Percentiles rank a stretch among this genome's conserved stretches.
Conservation (phyloP, 768 basidiomycete genomes). For the Collybiopsis luxurians region DNA sequence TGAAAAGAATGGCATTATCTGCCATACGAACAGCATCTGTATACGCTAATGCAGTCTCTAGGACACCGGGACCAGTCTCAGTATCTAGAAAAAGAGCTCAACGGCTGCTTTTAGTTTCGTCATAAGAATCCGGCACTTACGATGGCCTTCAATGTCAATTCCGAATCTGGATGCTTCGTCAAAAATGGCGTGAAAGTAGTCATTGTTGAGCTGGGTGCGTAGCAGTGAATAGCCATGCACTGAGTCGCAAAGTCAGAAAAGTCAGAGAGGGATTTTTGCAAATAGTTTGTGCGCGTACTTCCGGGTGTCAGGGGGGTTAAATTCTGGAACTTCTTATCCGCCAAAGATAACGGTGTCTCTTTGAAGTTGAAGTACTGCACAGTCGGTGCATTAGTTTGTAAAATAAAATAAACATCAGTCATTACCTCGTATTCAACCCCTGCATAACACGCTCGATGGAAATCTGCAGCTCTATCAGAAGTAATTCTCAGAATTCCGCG, state of each 20-base stretch:
- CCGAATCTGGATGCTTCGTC: conserved; percentile 71
- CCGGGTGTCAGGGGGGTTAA: conserved; percentile 87
- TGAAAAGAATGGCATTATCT: conserved; percentile 91
- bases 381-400: no score
- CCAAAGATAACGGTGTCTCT: conserved; percentile 73
- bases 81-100: conserved; percentile 56
- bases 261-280: no score
- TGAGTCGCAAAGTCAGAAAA: conserved; percentile 23
- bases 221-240: conserved; percentile 98
- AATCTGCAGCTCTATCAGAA: conserved; percentile 43
- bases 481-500: conserved; percentile 72
- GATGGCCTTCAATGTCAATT: conserved; percentile 83
- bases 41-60: conserved; percentile 87
- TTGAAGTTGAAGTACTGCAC: conserved; percentile 85
- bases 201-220: conserved; percentile 83
- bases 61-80: conserved; percentile 88
- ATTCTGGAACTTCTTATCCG: conserved; percentile 73
- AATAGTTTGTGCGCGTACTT: no score
- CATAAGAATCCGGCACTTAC: conserved; percentile 37
- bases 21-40: conserved; percentile 78
- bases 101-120: background rate
- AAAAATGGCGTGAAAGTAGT: conserved; percentile 88
- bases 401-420: background rate
- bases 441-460: conserved; percentile 66
- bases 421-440: conserved; percentile 92